Conservation (phyloP, 768 basidiomycete genomes). For the Phaeotremella fagi region DNA sequence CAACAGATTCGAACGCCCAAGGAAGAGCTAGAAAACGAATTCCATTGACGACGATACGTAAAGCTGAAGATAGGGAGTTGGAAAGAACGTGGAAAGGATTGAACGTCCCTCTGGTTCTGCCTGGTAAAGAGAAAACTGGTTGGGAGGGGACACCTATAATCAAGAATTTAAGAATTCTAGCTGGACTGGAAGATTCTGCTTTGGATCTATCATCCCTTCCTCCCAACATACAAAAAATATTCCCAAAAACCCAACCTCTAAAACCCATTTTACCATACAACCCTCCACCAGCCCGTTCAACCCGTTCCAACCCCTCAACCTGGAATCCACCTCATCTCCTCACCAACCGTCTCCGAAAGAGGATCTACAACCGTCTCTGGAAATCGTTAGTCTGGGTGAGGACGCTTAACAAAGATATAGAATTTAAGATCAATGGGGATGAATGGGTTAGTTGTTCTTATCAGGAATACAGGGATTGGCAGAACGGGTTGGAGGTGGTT, state of each 20-base stretch:
- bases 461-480: conserved; percentile 16
- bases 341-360: conserved; percentile 9
- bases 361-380: conserved; percentile 30
- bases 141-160: conserved; percentile 24
- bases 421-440: not conserved
- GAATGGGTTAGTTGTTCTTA: conserved; percentile 15
- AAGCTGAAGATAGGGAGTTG: not conserved
- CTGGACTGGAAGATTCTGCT: conserved; percentile 5
- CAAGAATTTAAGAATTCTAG: conserved; percentile 16
- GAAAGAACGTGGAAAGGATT: conserved; percentile 13
- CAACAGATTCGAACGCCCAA: not conserved
- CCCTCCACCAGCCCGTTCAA: conserved; percentile 13
- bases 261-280: conserved; percentile 5
- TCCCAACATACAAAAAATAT: conserved; percentile 11
- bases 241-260: conserved; percentile 2
- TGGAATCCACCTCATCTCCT: conserved; percentile 19
- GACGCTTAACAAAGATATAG: conserved; percentile 2
- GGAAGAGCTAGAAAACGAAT: conserved; percentile 7
- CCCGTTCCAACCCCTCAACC: conserved; percentile 23
- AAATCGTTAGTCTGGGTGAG: conserved; percentile 20
- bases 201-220: not conserved
- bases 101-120: conserved; percentile 20
- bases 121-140: conserved; percentile 13
- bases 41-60: conserved; percentile 9
- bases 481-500: not conserved